Conservation (phyloP, 2,329 filamentous ascomycete species). For the Colletotrichum sojae region DNA sequence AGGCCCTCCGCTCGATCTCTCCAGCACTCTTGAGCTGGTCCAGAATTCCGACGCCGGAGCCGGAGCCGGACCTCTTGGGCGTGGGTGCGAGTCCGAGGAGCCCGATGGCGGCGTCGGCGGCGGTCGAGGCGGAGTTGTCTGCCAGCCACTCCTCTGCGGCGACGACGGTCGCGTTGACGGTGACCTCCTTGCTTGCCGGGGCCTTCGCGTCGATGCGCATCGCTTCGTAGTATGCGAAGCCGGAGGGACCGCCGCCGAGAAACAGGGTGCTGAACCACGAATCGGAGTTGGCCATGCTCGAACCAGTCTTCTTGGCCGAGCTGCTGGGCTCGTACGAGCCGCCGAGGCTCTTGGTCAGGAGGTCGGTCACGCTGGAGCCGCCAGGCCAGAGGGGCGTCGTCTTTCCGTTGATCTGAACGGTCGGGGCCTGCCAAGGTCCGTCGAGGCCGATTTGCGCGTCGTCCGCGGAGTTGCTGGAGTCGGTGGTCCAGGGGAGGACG, state of each 20-base stretch:
- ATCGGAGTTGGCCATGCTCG: neutral
- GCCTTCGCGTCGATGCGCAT: neutral
- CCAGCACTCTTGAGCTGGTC: slow-evolving; percentile 40
- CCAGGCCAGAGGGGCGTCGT: slow-evolving; percentile 13
- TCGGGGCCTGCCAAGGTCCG: slow-evolving; percentile 26
- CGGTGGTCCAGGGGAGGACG: slow-evolving; percentile 15
- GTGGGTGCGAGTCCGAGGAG: slow-evolving; percentile 14
- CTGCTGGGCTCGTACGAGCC: neutral
- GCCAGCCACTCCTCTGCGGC: slow-evolving; percentile 8
- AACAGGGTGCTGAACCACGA: slow-evolving; percentile 6
- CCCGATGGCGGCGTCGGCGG: neutral
- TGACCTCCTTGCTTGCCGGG: neutral
- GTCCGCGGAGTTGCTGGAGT: neutral
- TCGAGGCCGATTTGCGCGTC: slow-evolving; percentile 5
- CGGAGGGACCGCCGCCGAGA: neutral
- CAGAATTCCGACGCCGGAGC: neutral
- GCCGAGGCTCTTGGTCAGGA: neutral
- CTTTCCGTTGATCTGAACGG: neutral
- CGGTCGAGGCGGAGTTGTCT: neutral
- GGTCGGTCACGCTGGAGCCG: slow-evolving; percentile 3
- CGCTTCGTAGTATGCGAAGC: slow-evolving; percentile 9
- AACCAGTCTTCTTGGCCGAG: neutral
- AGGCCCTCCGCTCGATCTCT: slow-evolving; percentile 46
- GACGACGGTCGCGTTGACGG: slow-evolving; percentile 14
- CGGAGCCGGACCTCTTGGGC: neutral